Conservation (phyloP, 2,329 filamentous ascomycete genomes). For the Aspergillus aculeatinus region DNA sequence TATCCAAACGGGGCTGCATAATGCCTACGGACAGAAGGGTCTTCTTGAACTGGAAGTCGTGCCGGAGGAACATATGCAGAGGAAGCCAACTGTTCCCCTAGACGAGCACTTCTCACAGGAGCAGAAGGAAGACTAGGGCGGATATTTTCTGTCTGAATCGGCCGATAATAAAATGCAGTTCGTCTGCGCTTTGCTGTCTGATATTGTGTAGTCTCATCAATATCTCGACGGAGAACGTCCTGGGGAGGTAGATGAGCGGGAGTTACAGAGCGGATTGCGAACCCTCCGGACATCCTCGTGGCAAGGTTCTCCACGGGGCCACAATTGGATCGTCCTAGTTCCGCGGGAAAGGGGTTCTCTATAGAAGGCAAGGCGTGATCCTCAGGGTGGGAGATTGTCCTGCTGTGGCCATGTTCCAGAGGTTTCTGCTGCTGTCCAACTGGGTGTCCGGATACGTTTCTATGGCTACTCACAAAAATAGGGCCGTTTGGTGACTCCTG, state of each 20-base stretch:
- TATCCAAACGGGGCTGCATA: slow-evolving; percentile 23
- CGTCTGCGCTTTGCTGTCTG: slow-evolving; percentile 36
- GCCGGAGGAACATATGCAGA: slow-evolving; percentile 17
- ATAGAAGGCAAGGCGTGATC: slow-evolving; percentile 39
- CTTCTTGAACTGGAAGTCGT: slow-evolving; percentile 20
- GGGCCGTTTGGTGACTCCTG: slow-evolving; percentile 25
- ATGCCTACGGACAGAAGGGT: slow-evolving; percentile 23
- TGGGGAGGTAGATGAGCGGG: slow-evolving; percentile 24
- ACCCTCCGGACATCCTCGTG: slow-evolving; percentile 29
- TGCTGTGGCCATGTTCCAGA: slow-evolving; percentile 16
- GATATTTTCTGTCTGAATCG: slow-evolving; percentile 14
- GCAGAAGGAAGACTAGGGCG: slow-evolving; percentile 14
- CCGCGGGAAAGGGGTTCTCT: slow-evolving; percentile 27
- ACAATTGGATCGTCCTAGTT: slow-evolving; percentile 25
- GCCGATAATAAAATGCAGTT: slow-evolving; percentile 28
- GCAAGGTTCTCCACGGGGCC: slow-evolving; percentile 29
- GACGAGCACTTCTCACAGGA: slow-evolving; percentile 12
- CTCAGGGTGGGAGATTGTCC: slow-evolving; percentile 24
- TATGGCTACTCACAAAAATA: slow-evolving; percentile 35
- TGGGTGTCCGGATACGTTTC: slow-evolving; percentile 20
- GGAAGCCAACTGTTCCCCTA: slow-evolving; percentile 21
- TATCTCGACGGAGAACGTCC: slow-evolving; percentile 21
- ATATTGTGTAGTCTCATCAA: slow-evolving; percentile 26
- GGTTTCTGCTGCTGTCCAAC: slow-evolving; percentile 18
- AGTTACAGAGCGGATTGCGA: slow-evolving; percentile 31